Base-by-base conservation (phyloP, 2,329 filamentous ascomycete species). In the Grosmannia clavigera region DNA sequence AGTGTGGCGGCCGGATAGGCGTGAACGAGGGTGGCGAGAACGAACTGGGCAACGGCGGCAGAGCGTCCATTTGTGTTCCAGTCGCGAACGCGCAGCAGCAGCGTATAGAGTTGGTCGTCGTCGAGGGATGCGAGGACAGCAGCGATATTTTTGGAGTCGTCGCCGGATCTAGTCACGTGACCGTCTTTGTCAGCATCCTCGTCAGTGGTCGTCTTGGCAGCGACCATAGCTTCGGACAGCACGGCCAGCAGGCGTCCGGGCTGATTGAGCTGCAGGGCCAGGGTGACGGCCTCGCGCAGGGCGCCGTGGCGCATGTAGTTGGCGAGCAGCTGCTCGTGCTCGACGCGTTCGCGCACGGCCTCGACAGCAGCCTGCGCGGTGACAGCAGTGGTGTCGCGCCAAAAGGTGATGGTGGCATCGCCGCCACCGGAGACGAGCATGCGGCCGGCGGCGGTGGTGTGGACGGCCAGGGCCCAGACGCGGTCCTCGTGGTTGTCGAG, bases 11-110 rank as follows among this genome's bases (percentile, higher is more conserved):
- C 88, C 1, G 91, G 88, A 68, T 96, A 95, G 61, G 85, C 88
- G 65, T 84, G 84, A 58, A 96, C 84, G 9, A 99, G 70, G 1
- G 88, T 83, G 76, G 85, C 87, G 9, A 99, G 75, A 16, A 99
- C 86, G 40, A 86, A 83, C 73, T 99, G 94, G 1, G 94, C 88
- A 1, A 97, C 84, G 5, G 85, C 81, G 0, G 91, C 86, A 3
- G 90, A 95, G 63, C 90, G 82, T 0, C 90, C 91, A 67, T 97
- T 97, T 5, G 94, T 95, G 70, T 99, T 99, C 94, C 94, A 99
- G 74, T 99, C 94, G 54, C 95, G 82, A 53, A 96, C 74, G 61
- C 94, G 81, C 46, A 92, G 77, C 0, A 99, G 80, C 16, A 99
- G 80, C 7, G 84, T 78, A 73, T 90, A 95, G 16, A 99, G 81